Conservation (phyloP, 2,329 filamentous ascomycete genomes). For the Balansia obtecta region DNA sequence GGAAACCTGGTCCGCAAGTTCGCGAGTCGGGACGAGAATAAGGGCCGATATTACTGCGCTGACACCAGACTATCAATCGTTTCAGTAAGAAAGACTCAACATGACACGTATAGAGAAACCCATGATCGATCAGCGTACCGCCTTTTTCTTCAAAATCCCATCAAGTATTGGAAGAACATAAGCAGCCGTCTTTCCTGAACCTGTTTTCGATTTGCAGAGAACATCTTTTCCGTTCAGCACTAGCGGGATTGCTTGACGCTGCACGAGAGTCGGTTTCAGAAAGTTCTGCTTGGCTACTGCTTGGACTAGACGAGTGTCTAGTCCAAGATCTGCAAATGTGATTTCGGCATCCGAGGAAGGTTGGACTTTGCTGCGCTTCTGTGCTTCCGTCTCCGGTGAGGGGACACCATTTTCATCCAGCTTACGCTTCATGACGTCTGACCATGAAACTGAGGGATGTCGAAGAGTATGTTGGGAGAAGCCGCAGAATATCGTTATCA, state of each 20-base stretch:
- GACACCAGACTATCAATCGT: conserved; percentile 30
- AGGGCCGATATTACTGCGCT: conserved; percentile 55
- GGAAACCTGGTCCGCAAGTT: conserved; percentile 84
- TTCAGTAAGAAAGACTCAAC: not conserved
- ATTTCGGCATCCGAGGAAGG: conserved; percentile 26
- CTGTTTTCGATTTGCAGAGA: conserved; percentile 83
- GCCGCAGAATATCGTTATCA: not conserved
- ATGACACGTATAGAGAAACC: not conserved
- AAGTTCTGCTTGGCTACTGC: conserved; percentile 77
- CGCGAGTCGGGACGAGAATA: conserved; percentile 85
- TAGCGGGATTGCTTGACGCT: conserved; percentile 76
- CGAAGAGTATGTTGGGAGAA: not conserved
- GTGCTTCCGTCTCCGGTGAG: conserved; percentile 14
- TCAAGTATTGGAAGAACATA: conserved; percentile 87
- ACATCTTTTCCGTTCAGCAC: conserved; percentile 82
- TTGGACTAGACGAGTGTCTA: conserved; percentile 78
- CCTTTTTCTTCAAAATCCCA: conserved; percentile 67
- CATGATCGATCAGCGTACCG: conserved; percentile 27
- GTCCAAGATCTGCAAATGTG: conserved; percentile 63
- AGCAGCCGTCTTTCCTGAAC: conserved; percentile 94
- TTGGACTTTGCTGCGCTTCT: conserved; percentile 12
- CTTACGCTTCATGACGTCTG: conserved; percentile 44
- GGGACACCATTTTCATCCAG: conserved; percentile 43
- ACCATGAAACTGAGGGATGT: not conserved
- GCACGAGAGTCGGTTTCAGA: conserved; percentile 75